Percentiles rank a stretch among this genome's conserved stretches.
These are phyloP conservation scores for Tylopilus sp. DNA, from an alignment of 768 basidiomycete species.

Conservation along the genomic window DNA sequence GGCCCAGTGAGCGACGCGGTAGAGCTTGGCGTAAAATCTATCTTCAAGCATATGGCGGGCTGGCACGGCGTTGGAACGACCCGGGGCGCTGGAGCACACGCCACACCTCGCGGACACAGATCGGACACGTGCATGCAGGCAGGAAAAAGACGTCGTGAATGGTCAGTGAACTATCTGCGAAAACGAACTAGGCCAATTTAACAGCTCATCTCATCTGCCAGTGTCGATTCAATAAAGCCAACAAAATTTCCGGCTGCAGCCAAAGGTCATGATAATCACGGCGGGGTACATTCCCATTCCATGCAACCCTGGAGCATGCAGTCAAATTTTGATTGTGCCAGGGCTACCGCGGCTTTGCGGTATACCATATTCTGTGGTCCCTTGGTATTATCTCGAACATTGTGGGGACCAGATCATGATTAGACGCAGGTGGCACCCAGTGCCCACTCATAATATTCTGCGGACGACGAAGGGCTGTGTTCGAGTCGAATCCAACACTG, in stretches of 20 bases:
- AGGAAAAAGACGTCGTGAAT: slow-evolving; percentile 8
- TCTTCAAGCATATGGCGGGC: neutral
- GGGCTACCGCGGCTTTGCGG: slow-evolving; percentile 2
- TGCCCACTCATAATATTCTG: neutral
- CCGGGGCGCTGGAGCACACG: too few species aligned
- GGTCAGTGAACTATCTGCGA: slow-evolving; percentile 1
- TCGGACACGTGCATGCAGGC: slow-evolving; percentile 16
- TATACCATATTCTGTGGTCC: neutral
- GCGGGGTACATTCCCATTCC: slow-evolving; percentile 8
- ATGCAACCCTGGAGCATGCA: slow-evolving; percentile 8
- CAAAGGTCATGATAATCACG: neutral
- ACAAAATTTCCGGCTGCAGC: neutral
- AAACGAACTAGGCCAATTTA: neutral
- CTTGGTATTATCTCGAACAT: too few species aligned
- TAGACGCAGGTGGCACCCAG: neutral
- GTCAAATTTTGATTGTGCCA: neutral
- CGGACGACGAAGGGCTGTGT: slow-evolving; percentile 15
- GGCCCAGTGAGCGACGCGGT: neutral
- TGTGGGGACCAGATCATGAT: too few species aligned
- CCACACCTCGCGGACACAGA: slow-evolving; percentile 3
- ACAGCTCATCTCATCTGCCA: neutral
- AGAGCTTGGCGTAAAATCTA: neutral
- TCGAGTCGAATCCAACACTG: slow-evolving; percentile 4
- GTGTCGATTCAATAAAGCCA: too few species aligned
- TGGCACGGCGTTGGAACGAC: neutral